Evolutionary conservation across 306 rosid genomes (phyloP), one percentile per base, ranked within the genome.

Genomic region (Rosa chinensis): DNA sequence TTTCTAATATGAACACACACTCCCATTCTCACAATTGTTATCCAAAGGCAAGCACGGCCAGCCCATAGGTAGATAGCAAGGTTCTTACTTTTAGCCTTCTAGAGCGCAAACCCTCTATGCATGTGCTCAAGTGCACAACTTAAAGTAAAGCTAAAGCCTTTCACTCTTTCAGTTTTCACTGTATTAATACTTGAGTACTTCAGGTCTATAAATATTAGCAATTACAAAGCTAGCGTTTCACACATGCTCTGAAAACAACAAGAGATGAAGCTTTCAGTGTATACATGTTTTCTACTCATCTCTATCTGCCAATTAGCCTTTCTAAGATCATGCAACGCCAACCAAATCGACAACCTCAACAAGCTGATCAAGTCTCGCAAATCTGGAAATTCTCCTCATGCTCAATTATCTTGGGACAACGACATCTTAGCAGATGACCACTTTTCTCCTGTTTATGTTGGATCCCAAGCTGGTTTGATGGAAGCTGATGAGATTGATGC

Each of bases 341-440:
- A 48, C 63, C 88, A 88, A 21, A 75, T 77, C 70, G 86, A 83
- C 35, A 84, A 13, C 28, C 90, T 86, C 74, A 66, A 83, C 73
- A 39, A 81, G 69, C 73, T 86, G 64, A 79, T 86, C 59, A 32
- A 16, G 25, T 85, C 90, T 14, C 77, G 83, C 45, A 83, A 35
- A 75, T 79, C 89, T 20, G 18, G 52, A 23, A 81, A 81, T 21
- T 71, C 68, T 74, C 73, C 74, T 32, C 62, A 61, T 5, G 0
- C 52, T 4, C 32, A 28, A 48, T 58, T 32, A 2, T 63, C 83
- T 5, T 80, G 83, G 90, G 77, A 32, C 23, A 71, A 32, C 48
- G 79, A 43, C 49, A 78, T 76, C 52, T 63, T 28, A 6, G 62
- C 63, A 28, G 76, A 16, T 66, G 47, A 55, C 5, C 4, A 2